Percentiles rank a stretch among this genome's conserved stretches.
These are phyloP conservation scores for Ganoderma meredithae DNA, from an alignment of 1,284 basidiomycete species.

Conservation along the genomic window DNA sequence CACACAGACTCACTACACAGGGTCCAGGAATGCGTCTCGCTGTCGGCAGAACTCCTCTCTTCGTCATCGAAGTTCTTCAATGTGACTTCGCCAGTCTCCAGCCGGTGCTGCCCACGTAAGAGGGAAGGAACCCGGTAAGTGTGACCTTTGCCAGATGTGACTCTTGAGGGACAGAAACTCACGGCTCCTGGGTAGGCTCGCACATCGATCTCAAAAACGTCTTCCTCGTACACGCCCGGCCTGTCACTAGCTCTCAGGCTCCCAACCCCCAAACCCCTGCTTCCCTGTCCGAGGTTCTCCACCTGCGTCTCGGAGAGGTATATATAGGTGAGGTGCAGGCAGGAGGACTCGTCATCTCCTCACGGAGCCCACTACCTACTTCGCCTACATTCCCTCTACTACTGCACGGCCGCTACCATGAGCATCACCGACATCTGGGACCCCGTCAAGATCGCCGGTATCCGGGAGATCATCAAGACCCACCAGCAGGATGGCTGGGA, in stretches of 20 bases:
- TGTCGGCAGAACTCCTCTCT: not conserved
- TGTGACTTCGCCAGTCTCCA: not conserved
- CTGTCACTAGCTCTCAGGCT: not conserved
- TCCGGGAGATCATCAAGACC: constrained; percentile 22
- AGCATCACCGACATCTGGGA: constrained; percentile 18
- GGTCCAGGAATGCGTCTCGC: not conserved
- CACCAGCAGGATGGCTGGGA: constrained; percentile 32
- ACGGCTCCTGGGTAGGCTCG: not conserved
- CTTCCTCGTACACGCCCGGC: not conserved
- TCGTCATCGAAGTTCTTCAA: not conserved
- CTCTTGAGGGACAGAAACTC: not conserved
- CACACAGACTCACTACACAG: not conserved
- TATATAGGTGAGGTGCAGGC: constrained; percentile 4
- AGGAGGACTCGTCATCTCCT: not conserved
- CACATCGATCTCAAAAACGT: not conserved
- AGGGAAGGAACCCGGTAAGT: not conserved
- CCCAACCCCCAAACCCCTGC: not conserved
- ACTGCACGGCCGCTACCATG: not conserved
- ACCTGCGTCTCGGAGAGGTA: not conserved
- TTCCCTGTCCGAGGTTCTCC: not conserved
- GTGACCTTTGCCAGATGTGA: not conserved
- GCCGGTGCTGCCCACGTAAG: not conserved
- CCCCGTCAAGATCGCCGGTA: constrained; percentile 15
- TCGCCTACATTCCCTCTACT: not conserved
- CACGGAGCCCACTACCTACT: not conserved